Base-by-base conservation (phyloP, 2,329 filamentous ascomycete genomes). In the Microcyclosporella mali region DNA sequence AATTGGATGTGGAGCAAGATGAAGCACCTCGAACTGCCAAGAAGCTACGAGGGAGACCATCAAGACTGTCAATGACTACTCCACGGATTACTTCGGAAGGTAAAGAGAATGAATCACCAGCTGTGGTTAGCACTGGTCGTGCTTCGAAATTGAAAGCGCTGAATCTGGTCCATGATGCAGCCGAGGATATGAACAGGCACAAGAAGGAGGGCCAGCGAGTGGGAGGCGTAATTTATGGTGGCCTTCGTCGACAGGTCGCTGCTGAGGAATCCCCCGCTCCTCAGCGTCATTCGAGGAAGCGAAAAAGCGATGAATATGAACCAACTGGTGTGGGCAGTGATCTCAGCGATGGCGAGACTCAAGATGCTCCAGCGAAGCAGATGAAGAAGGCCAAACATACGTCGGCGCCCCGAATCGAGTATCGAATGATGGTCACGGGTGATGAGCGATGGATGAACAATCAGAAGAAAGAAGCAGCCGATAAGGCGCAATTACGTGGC, bases 151-250 rank as follows among this genome's bases (percentile, higher is more conserved):
- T 84, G 31, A 84, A 85, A 58, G 92, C 92, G 10, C 69, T 84
- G n/a, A 78, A 67, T 71, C 9, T 66, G 68, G 7, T 58, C 63
- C 28, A 70, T 73, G 1, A 77, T 74, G 1, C 70, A 71, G n/a
- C 50, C 52, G 6, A 21, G 56, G 92, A 98, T 59, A 88, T 97
- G 58, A 84, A 83, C 2, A 70, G 94, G 25, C 98, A 92, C 58
- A 85, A 97, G 59, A 95, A 92, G 61, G 92, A 98, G 67, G 88
- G 79, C 70, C 95, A 94, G 69, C 81, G 92, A 15, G 77, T 76
- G 34, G 81, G 81, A 11, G 81, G 81, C 31, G 77, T 84, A 3
- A 68, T 78, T 9, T 77, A 82, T 51, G 79, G 79, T 19, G 73
- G 76, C 11, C 62, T 72, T 52, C 66, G 69, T 18, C 69, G 48